Conservation (phyloP, 371 early-diverging fungal species). For the Apophysomyces variabilis region DNA sequence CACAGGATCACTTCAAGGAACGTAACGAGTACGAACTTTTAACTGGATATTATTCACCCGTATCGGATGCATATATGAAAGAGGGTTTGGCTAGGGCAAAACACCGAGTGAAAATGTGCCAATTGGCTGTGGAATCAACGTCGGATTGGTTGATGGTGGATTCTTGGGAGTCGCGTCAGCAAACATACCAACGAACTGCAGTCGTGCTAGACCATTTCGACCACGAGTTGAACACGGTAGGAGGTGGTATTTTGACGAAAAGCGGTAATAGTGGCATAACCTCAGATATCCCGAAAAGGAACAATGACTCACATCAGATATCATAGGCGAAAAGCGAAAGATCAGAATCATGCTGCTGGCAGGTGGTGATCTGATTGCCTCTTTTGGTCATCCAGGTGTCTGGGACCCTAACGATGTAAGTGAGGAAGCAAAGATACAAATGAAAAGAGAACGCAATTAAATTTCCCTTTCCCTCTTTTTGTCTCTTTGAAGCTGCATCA, state of each 20-base stretch:
- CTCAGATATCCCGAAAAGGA: background rate
- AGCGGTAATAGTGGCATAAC: conserved; percentile 44
- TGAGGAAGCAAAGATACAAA: background rate
- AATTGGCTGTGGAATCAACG: conserved; percentile 81
- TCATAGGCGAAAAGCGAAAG: conserved; percentile 55
- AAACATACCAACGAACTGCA: conserved; percentile 84
- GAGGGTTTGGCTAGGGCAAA: conserved; percentile 84
- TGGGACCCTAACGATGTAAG: conserved; percentile 93
- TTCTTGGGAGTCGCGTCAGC: conserved; percentile 90
- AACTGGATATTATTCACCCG: conserved; percentile 97
- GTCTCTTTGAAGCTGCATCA: conserved; percentile 73
- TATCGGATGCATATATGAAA: conserved; percentile 91
- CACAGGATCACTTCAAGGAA: conserved; percentile 82
- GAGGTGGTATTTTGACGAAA: conserved; percentile 58
- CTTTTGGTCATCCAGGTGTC: conserved; percentile 90
- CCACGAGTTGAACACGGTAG: conserved; percentile 74
- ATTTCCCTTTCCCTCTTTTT: too few species aligned
- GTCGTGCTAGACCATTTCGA: conserved; percentile 95
- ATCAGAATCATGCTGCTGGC: conserved; percentile 93
- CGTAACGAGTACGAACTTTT: conserved; percentile 81
- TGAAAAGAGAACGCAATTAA: too few species aligned
- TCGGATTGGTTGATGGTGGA: conserved; percentile 97
- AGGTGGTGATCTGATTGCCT: conserved; percentile 96
- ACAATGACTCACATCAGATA: background rate
- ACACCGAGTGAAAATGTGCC: conserved; percentile 95